Evolutionary conservation across 2,329 filamentous ascomycete species (phyloP), one percentile per base, ranked within the genome.

Genomic region (Apiospora sp.): DNA sequence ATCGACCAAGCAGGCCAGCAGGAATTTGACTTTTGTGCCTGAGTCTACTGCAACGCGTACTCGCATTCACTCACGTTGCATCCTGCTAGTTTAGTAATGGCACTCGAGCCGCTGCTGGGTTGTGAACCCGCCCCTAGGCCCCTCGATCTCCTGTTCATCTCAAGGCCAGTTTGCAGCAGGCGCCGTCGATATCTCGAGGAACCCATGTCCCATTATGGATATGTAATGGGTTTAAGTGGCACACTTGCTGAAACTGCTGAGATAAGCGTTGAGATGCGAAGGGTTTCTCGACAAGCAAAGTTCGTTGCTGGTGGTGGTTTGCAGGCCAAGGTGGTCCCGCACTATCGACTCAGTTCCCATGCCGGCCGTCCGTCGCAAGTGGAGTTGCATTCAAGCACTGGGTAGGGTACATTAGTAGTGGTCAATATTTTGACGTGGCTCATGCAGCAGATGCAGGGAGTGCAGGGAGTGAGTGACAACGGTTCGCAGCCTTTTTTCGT

Each of bases 351-450:
- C 54, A 37, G 16, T 12, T 61, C 30, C 30, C 54, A 61, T 61
- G 46, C 22, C 22, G 22, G 46, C 22, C n/a, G 54, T 37, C 54
- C 30, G 6, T 10, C 37, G 30, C 4, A 61, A 22, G 54, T 61
- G 54, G 54, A 22, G 54, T 61, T 22, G 46, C 16, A 16, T 61
- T 61, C 16, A 34, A 22, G 54, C 54, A 58, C 24, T 8, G 22
- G 54, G 34, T 34, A 61, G 30, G 54, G 54, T 37, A 37, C 54
- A 61, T 37, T 61, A 37, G 30, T 61, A 54, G 49, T n/a, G 48
- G 48, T 14, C 46, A 30, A 30, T 54, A 58, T 19, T 37, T 34
- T 22, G 54, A 61, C 27, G 51, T 61, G 54, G 51, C 51, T 30
- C 22, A 30, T 19, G 51, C 24, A 30, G 51, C 24, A 30, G 27